Conservation (phyloP, 345 rosid species). For the Tarenaya hassleriana region DNA sequence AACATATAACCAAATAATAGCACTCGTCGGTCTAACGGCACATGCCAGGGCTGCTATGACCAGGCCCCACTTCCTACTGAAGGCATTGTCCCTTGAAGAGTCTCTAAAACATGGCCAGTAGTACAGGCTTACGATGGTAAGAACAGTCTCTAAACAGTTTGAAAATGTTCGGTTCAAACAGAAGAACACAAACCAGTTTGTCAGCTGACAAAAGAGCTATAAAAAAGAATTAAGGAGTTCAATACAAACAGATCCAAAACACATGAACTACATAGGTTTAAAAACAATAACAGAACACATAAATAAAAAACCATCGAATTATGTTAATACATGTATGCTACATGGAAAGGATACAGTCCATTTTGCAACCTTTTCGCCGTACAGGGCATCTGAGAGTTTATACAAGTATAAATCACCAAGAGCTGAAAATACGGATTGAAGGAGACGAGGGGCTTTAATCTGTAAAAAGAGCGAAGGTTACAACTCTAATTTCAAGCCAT, state of each 20-base stretch:
- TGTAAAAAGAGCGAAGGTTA: constrained; percentile 22
- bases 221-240: constrained; percentile 40
- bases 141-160: constrained; percentile 86
- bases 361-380: constrained; percentile 48
- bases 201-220: constrained; percentile 71
- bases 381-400: constrained; percentile 55
- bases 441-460: constrained; percentile 66
- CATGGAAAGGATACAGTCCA: constrained; percentile 82
- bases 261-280: not conserved
- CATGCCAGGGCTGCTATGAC: constrained; percentile 73
- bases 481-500: not conserved
- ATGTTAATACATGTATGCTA: constrained; percentile 2
- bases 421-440: constrained; percentile 80
- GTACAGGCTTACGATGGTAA: constrained; percentile 71
- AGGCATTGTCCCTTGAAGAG: constrained; percentile 35
- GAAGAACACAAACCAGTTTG: constrained; percentile 88
- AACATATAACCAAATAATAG: constrained; percentile 77
- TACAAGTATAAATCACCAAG: constrained; percentile 77
- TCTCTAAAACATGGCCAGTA: constrained; percentile 81
- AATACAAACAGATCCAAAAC: constrained; percentile 5
- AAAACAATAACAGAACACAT: not conserved
- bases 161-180: constrained; percentile 89
- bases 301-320: not conserved
- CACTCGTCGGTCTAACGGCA: constrained; percentile 88
- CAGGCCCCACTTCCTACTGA: constrained; percentile 63